Evolutionary conservation across 371 early-diverging fungal genomes (phyloP).

Genomic region (Rhizomucor miehei): DNA sequence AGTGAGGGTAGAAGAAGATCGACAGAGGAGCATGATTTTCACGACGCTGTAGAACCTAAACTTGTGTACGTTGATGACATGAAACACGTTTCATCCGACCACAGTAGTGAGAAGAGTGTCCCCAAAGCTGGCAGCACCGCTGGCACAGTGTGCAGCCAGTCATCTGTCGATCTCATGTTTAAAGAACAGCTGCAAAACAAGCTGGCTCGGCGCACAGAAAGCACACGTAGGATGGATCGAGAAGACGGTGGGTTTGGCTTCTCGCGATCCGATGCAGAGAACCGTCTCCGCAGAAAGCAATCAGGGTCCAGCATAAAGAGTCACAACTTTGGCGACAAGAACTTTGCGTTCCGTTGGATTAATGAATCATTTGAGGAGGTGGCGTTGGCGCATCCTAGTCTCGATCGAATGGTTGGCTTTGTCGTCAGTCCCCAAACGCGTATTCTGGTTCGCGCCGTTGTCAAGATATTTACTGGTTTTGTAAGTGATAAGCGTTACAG

Average conservation of each 20-base stretch:
- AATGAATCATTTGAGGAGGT: constrained; percentile 51
- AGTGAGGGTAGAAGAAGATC: constrained; percentile 9
- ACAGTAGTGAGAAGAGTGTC: background rate
- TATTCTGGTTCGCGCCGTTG: constrained; percentile 43
- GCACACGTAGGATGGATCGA: constrained; percentile 7
- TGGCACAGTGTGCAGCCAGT: constrained; percentile 20
- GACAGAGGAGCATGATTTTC: constrained; percentile 12
- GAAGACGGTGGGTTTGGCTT: constrained; percentile 20
- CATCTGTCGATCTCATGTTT: constrained; percentile 28
- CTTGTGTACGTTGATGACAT: constrained; percentile 23
- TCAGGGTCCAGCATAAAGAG: constrained; percentile 36
- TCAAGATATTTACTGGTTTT: constrained; percentile 47
- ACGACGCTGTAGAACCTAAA: constrained; percentile 36
- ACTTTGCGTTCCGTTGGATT: constrained; percentile 49
- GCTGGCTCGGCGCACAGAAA: constrained; percentile 15
- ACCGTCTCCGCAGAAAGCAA: constrained; percentile 15
- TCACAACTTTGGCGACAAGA: constrained; percentile 48
- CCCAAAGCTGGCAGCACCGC: constrained; percentile 1
- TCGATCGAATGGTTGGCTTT: constrained; percentile 52
- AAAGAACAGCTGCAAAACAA: constrained; percentile 21
- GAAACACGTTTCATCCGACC: background rate
- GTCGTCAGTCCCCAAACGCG: constrained; percentile 51
- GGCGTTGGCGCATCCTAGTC: constrained; percentile 46
- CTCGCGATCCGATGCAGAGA: constrained; percentile 27
- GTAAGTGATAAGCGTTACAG: constrained; percentile 19